Evolutionary conservation across 495 filamentous ascomycete species (phyloP), one percentile per base, ranked within the genome.

Genomic region (Hypoxylon crocopeplum): DNA sequence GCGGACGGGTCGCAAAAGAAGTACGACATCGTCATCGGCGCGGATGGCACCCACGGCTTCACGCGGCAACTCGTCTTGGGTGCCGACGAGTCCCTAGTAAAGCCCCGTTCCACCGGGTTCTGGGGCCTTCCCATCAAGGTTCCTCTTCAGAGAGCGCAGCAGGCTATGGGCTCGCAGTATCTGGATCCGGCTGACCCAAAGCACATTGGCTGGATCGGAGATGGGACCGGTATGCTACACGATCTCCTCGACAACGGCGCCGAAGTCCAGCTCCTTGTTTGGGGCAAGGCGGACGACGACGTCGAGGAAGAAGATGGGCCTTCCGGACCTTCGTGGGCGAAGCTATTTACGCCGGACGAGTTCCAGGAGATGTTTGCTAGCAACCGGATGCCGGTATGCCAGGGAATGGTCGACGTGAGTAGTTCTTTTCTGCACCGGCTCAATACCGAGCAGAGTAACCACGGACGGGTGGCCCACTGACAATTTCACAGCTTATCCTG

Each of bases 291-390:
- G 15, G 38, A 59, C 3, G 54, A 39, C 13, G 38, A 36, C 7
- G 32, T 12, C 11, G 52, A 64, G 27, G 61, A 48, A 15, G 61
- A 48, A n/a, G 47, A 59, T 11, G 51, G 12, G 10, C 20, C 15
- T 1, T 27, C 39, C 11, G 47, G 38, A 2, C 19, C 56, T 2
- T 38, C 55, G 5, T 70, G 67, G 67, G 67, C 67, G 5, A 65
- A 47, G 37, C 21, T 70, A 10, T 61, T 70, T 24, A 70, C 64
- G 7, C 64, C 67, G 0, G 64, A 70, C 22, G 67, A 70, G 53
- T 70, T 70, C 19, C 48, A 44, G 19, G 64, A 50, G 1, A 46
- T 57, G 29, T 70, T 70, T 17, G 50, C 61, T 7, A 42, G 12
- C n/a, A 60, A 53, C 29, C 37, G 38, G 7, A n/a, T 70, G 12